Conservation (phyloP, 495 filamentous ascomycete species). For the Cudoniella acicularis region DNA sequence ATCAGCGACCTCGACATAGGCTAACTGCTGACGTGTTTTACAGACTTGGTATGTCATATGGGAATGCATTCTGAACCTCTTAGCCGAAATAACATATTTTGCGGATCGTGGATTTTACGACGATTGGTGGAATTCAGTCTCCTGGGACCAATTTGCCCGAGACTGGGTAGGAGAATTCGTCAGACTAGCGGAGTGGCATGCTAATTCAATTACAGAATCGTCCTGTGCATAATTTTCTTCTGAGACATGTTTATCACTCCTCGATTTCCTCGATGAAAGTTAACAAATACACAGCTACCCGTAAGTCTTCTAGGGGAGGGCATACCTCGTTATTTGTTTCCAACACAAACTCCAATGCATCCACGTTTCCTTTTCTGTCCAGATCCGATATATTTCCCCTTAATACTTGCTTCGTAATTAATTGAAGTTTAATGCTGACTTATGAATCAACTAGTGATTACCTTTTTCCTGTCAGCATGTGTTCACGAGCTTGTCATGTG, state of each 20-base stretch:
- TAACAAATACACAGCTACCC: constrained; percentile 63
- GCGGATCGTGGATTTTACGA: constrained; percentile 77
- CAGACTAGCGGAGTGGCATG: neutral
- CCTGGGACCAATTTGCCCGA: constrained; percentile 66
- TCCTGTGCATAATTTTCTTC: constrained; percentile 44
- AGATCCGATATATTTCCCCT: neutral
- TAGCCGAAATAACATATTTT: constrained; percentile 69
- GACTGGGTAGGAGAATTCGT: constrained; percentile 55
- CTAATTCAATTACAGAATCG: constrained; percentile 7
- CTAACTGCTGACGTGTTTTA: constrained; percentile 8
- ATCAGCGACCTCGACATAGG: neutral
- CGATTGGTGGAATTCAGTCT: constrained; percentile 45
- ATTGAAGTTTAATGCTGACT: too few relatives aligned
- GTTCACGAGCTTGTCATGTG: constrained; percentile 76
- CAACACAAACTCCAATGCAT: too few relatives aligned
- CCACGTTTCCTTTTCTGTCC: too few relatives aligned
- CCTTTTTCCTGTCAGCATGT: constrained; percentile 65
- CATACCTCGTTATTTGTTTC: too few relatives aligned
- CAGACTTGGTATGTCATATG: constrained; percentile 71
- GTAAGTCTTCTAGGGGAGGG: neutral
- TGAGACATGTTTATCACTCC: constrained; percentile 72
- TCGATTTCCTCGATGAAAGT: constrained; percentile 67
- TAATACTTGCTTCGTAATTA: too few relatives aligned
- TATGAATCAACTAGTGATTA: constrained; percentile 52
- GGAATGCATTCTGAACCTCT: constrained; percentile 73